Percentiles rank a stretch among this genome's conserved stretches.
These are phyloP conservation scores for Aegilops umbellulata DNA, from an alignment of 176 grass and related monocot genomes.

Conservation along the genomic window DNA sequence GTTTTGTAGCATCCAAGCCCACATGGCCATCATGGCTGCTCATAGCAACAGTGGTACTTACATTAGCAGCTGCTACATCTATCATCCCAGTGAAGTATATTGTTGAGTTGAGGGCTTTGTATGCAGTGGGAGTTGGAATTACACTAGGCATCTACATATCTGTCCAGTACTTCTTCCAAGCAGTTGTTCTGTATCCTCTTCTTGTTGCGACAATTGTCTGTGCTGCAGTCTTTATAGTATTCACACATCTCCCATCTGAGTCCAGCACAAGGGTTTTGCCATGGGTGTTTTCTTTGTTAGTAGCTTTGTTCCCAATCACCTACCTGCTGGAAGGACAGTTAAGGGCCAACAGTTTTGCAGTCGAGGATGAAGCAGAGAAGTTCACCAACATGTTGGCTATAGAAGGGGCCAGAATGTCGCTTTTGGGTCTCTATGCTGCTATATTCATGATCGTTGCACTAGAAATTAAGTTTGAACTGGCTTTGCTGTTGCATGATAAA, in stretches of 20 bases:
- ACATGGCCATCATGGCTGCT: conserved; percentile 98
- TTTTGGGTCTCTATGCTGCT: conserved; percentile 95
- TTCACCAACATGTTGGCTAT: conserved; percentile 92
- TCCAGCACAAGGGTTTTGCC: conserved; percentile 92
- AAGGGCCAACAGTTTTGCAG: conserved; percentile 65
- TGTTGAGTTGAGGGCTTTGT: conserved; percentile 78
- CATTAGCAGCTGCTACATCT: conserved; percentile 79
- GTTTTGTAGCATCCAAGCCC: conserved; percentile 67
- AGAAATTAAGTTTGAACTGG: conserved; percentile 90
- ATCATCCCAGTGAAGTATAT: conserved; percentile 97
- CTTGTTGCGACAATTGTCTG: conserved; percentile 78
- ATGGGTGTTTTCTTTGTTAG: conserved; percentile 90
- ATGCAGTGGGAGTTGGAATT: conserved; percentile 73
- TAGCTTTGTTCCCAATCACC: conserved; percentile 85
- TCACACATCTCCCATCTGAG: conserved; percentile 91
- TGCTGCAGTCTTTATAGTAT: conserved; percentile 79
- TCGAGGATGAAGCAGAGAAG: conserved; percentile 72
- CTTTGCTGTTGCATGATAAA: conserved; percentile 83
- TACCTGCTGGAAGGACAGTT: conserved; percentile 96
- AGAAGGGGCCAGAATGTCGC: conserved; percentile 92
- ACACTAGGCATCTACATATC: conserved; percentile 93
- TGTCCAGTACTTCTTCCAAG: conserved; percentile 92
- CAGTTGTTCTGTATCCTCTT: conserved; percentile 89
- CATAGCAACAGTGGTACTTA: conserved; percentile 80
- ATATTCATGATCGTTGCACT: conserved; percentile 98